phyloP scores from a whole-genome alignment of 805 yeast genomes.

The Wickerhamiella nectarea region DNA sequence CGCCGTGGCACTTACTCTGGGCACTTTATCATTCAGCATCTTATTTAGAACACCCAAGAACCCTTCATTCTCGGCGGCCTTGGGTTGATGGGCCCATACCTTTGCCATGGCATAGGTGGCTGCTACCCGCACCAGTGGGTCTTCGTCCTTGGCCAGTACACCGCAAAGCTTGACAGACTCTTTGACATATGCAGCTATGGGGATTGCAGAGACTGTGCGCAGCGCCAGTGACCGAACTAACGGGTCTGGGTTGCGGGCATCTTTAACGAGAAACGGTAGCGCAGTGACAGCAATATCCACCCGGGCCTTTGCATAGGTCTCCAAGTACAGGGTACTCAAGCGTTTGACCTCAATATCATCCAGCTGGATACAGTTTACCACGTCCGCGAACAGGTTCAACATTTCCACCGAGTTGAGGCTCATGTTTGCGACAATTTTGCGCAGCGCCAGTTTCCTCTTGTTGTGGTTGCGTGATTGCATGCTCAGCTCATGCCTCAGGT shows the following conservation, averaged over 20 bases:
- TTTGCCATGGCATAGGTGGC: constrained; percentile 61
- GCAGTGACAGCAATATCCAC: constrained; percentile 45
- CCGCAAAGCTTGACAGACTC: constrained; percentile 32
- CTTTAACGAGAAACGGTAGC: constrained; percentile 41
- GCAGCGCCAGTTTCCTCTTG: constrained; percentile 37
- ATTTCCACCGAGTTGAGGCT: constrained; percentile 73
- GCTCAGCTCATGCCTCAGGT: constrained; percentile 26
- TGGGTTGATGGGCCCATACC: constrained; percentile 42
- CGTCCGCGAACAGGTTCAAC: constrained; percentile 50
- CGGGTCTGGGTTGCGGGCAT: constrained; percentile 34
- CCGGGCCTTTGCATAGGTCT: constrained; percentile 44
- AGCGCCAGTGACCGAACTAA: constrained; percentile 47
- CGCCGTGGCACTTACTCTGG: constrained; percentile 56
- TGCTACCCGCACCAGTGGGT: constrained; percentile 49
- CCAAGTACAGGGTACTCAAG: constrained; percentile 54
- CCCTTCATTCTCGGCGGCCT: constrained; percentile 31
- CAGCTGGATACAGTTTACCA: constrained; percentile 34
- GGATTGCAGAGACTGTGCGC: constrained; percentile 48
- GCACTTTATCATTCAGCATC: constrained; percentile 41
- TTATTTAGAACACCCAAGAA: constrained; percentile 39
- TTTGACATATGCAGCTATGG: constrained; percentile 37
- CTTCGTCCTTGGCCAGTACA: constrained; percentile 32
- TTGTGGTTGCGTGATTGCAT: constrained; percentile 27
- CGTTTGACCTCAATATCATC: constrained; percentile 59
- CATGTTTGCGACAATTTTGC: constrained; percentile 68